These are phyloP conservation scores for Melampsora medusae DNA, from an alignment of 1,284 basidiomycete species.

Conservation along the genomic window DNA sequence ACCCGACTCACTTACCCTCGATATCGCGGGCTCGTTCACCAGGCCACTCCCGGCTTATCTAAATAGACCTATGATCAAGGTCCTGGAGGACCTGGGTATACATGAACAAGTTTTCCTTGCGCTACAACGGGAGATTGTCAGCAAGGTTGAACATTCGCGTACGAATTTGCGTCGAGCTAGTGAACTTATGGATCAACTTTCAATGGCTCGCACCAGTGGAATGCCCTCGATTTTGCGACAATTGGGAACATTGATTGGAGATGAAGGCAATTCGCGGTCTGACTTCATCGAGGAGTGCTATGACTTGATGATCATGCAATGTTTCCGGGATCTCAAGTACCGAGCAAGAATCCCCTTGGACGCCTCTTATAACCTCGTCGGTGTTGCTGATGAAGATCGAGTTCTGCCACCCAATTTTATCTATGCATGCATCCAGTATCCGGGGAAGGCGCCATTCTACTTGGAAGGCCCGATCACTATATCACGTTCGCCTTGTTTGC, in stretches of 20 bases:
- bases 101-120: slow-evolving; percentile 61
- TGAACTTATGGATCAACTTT: slow-evolving; percentile 60
- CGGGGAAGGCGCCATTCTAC: slow-evolving; percentile 60
- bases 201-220: slow-evolving; percentile 62
- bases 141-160: slow-evolving; percentile 62
- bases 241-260: slow-evolving; percentile 60
- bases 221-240: slow-evolving; percentile 61
- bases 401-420: slow-evolving; percentile 64
- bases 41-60: slow-evolving; percentile 60
- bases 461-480: slow-evolving; percentile 64
- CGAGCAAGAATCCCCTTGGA: slow-evolving; percentile 69
- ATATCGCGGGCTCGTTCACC: slow-evolving; percentile 67
- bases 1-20: slow-evolving; percentile 63
- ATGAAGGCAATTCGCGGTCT: slow-evolving; percentile 57
- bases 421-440: slow-evolving; percentile 67
- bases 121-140: slow-evolving; percentile 63
- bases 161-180: slow-evolving; percentile 61
- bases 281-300: slow-evolving; percentile 61
- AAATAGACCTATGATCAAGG: slow-evolving; percentile 63
- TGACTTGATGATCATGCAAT: slow-evolving; percentile 63
- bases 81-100: slow-evolving; percentile 67
- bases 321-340: slow-evolving; percentile 67
- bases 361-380: slow-evolving; percentile 67
- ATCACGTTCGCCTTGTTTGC: slow-evolving; percentile 66
- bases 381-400: slow-evolving; percentile 73